Percentiles rank a stretch among this genome's conserved stretches.
Evolutionary conservation across 441 rosid genomes (phyloP).

Genomic region (Erodium texanum): DNA sequence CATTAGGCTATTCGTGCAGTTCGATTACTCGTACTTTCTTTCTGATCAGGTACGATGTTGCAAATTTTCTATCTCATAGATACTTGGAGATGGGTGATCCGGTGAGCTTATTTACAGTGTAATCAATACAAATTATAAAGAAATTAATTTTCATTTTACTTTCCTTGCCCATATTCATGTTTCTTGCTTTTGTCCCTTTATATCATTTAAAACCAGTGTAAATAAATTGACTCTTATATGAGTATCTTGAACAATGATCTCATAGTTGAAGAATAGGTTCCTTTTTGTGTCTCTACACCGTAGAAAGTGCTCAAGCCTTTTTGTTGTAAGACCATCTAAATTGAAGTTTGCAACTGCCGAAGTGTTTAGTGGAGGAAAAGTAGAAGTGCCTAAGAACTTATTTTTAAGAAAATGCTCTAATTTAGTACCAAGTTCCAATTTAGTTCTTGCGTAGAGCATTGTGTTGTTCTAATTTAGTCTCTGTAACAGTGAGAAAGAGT

Average conservation of each 20-base stretch:
- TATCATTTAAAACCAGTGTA: background rate
- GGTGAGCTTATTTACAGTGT: conserved; percentile 26
- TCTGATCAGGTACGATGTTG: conserved; percentile 79
- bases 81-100: conserved; percentile 74
- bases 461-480: too few relatives aligned
- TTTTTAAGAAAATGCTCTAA: too few relatives aligned
- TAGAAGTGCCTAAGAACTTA: too few relatives aligned
- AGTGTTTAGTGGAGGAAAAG: too few relatives aligned
- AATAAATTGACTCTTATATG: background rate
- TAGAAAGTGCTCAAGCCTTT: background rate
- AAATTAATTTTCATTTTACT: background rate
- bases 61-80: conserved; percentile 69
- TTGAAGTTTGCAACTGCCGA: background rate
- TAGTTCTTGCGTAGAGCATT: too few relatives aligned
- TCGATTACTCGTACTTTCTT: too few relatives aligned
- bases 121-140: background rate
- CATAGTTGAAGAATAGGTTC: background rate
- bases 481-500: too few relatives aligned
- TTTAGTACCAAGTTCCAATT: too few relatives aligned
- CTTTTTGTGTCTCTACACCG: background rate
- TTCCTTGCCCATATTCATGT: background rate
- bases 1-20: too few relatives aligned
- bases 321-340: too few relatives aligned
- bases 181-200: background rate
- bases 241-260: background rate